A percentile compares a stretch with the other conserved stretches of the same genome.
These are phyloP conservation scores for Lentinula boryana DNA, from an alignment of 768 basidiomycete genomes.

Conservation along the genomic window DNA sequence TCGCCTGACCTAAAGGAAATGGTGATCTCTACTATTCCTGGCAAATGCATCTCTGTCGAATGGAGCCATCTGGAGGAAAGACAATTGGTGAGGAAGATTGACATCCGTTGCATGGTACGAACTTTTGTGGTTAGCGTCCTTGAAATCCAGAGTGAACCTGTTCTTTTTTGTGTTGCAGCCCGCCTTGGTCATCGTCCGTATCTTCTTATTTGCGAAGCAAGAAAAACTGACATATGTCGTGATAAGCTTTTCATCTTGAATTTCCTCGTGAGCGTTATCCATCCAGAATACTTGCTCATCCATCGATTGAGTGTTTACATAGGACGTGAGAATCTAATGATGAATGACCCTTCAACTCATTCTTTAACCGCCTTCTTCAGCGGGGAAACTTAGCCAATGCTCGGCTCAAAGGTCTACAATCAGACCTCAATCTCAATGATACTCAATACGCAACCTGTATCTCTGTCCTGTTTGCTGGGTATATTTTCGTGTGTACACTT, in stretches of 20 bases:
- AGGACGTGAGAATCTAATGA: neutral
- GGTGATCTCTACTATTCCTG: neutral
- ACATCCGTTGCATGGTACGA: slow-evolving; percentile 11
- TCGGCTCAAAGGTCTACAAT: slow-evolving; percentile 18
- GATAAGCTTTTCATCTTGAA: slow-evolving; percentile 11
- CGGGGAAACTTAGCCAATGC: slow-evolving; percentile 13
- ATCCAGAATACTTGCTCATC: neutral
- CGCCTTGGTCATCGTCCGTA: slow-evolving; percentile 7
- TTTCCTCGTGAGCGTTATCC: slow-evolving; percentile 5
- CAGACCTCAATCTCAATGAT: slow-evolving; percentile 17
- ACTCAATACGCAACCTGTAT: slow-evolving; percentile 16
- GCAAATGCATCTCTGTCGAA: neutral
- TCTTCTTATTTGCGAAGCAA: neutral
- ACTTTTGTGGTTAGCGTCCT: neutral
- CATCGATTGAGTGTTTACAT: neutral
- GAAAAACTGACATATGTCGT: neutral
- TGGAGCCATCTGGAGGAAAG: slow-evolving; percentile 10
- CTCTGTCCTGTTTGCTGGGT: slow-evolving; percentile 19
- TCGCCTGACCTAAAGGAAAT: neutral
- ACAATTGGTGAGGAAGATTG: slow-evolving; percentile 10
- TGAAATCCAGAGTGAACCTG: neutral
- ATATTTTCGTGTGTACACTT: slow-evolving; percentile 14
- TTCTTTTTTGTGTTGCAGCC: neutral
- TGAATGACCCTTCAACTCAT: neutral
- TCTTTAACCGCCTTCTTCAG: neutral